Percentiles rank a stretch among this genome's conserved stretches.
These are phyloP conservation scores for Coelomomyces lativittatus DNA, from an alignment of 371 early-diverging fungal species.

Conservation along the genomic window DNA sequence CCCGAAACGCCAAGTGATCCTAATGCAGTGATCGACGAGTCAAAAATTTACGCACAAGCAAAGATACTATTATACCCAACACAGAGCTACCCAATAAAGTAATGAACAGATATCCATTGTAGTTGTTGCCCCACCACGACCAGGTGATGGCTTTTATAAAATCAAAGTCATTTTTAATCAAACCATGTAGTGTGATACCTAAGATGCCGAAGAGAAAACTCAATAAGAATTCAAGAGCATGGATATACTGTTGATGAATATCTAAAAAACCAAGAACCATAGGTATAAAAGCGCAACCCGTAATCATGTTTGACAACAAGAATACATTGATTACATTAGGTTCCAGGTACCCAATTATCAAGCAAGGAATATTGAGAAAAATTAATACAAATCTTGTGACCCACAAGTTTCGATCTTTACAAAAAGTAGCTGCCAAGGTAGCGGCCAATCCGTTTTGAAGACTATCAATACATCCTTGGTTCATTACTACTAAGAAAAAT, in stretches of 20 bases:
- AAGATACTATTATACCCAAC: too few species aligned
- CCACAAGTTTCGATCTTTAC: conserved; percentile 15
- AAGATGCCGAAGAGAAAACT: too few species aligned
- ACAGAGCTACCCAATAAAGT: too few species aligned
- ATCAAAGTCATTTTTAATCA: too few species aligned
- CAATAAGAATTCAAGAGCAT: too few species aligned
- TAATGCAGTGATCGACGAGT: too few species aligned
- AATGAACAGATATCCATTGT: too few species aligned
- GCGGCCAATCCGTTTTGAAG: conserved; percentile 35
- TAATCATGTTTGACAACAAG: conserved; percentile 30
- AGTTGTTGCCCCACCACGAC: too few species aligned
- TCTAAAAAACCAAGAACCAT: conserved; percentile 22
- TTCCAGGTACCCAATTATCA: conserved; percentile 15
- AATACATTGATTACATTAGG: conserved; percentile 21
- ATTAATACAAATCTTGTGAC: conserved; percentile 21
- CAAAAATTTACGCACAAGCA: too few species aligned
- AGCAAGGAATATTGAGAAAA: conserved; percentile 29
- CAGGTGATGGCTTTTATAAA: too few species aligned
- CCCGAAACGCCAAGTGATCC: too few species aligned
- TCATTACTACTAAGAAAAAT: conserved; percentile 27
- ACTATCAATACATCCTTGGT: conserved; percentile 32
- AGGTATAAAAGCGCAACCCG: conserved; percentile 22
- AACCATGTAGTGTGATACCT: too few species aligned
- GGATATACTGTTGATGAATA: conserved; percentile 6
- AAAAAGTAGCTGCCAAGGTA: conserved; percentile 18